A percentile compares a stretch with the other conserved stretches of the same genome.
Conservation (phyloP, 1,284 basidiomycete genomes). For the Boletus albobrunnescens region DNA sequence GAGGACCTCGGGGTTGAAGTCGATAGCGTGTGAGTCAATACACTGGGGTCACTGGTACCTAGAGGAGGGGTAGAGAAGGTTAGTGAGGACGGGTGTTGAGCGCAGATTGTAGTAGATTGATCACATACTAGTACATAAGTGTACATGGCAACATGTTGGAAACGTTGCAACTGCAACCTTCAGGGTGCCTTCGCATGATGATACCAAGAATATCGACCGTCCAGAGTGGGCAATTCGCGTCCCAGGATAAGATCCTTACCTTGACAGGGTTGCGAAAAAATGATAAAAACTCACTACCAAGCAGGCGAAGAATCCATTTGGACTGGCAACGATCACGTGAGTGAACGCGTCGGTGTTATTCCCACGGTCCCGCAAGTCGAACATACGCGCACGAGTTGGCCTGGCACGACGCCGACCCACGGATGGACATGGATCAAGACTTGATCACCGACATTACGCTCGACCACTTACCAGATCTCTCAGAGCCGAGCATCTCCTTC, state of each 20-base stretch:
- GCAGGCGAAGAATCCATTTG: no score
- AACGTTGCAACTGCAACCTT: slow-evolving; percentile 2
- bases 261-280: neutral
- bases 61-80: neutral
- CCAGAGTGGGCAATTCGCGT: neutral
- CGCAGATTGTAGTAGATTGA: slow-evolving; percentile 4
- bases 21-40: neutral
- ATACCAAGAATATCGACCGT: neutral
- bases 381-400: no score
- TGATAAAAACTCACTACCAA: no score
- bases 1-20: neutral
- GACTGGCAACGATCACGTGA: slow-evolving; percentile 22
- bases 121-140: slow-evolving; percentile 17
- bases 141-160: slow-evolving; percentile 10
- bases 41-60: neutral
- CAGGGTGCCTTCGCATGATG: neutral
- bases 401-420: no score
- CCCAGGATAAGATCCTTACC: neutral
- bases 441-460: slow-evolving; percentile 41
- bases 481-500: slow-evolving; percentile 47
- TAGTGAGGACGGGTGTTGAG: neutral
- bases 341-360: slow-evolving; percentile 24
- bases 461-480: slow-evolving; percentile 47
- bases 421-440: slow-evolving; percentile 20
- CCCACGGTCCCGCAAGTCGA: slow-evolving; percentile 23